These are phyloP conservation scores for Candida hispaniensis DNA, from an alignment of 805 yeast genomes.

Conservation along the genomic window DNA sequence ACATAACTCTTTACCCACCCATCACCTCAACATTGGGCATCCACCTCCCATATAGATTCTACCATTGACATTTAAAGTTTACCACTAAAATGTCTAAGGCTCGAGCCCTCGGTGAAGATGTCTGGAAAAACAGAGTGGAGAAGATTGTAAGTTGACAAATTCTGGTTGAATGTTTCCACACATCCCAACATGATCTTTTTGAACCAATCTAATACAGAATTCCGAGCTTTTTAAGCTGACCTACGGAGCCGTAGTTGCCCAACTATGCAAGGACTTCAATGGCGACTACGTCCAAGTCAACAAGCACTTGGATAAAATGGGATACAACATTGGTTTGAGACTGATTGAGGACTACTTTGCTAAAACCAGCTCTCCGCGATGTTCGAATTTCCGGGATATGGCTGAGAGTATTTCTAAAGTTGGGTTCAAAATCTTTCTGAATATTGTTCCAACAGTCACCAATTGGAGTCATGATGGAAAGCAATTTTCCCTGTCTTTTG, in stretches of 20 bases:
- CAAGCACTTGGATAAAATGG: constrained; percentile 80
- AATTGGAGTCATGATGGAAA: constrained; percentile 71
- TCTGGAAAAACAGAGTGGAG: constrained; percentile 81
- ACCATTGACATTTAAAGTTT: no score
- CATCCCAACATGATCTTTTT: neutral
- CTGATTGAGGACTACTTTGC: constrained; percentile 89
- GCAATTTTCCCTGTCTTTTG: constrained; percentile 58
- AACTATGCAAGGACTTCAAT: constrained; percentile 72
- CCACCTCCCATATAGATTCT: no score
- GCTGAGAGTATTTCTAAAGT: constrained; percentile 77
- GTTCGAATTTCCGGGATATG: constrained; percentile 69
- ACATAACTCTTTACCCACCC: no score
- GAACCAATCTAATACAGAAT: constrained; percentile 37
- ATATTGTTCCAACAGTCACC: constrained; percentile 62
- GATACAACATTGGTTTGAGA: constrained; percentile 85
- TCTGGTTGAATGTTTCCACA: no score
- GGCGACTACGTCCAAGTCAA: constrained; percentile 72
- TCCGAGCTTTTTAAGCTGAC: constrained; percentile 90
- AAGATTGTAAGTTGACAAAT: constrained; percentile 73
- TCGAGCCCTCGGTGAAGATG: constrained; percentile 60
- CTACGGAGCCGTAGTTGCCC: constrained; percentile 89
- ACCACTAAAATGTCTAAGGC: constrained; percentile 19
- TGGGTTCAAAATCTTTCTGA: constrained; percentile 84
- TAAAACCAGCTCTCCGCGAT: constrained; percentile 74
- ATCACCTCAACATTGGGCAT: no score